Conservation (phyloP, 306 rosid species). For the Coriaria nepalensis region DNA sequence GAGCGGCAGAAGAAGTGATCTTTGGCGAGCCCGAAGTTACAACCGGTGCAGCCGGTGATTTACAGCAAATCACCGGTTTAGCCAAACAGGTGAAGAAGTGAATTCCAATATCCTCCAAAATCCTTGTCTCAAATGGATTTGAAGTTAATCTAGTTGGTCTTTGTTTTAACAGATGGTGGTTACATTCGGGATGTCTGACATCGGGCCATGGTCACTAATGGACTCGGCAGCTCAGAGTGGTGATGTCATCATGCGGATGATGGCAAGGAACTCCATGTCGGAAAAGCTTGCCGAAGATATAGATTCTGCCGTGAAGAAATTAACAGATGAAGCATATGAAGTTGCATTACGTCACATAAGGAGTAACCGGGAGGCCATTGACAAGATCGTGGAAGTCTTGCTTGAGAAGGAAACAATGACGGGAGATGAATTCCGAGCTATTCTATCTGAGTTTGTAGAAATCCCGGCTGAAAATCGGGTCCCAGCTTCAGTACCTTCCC, state of each 20-base stretch:
- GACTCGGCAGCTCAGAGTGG: constrained; percentile 63
- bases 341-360: constrained; percentile 72
- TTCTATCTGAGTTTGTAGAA: constrained; percentile 79
- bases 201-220: constrained; percentile 98
- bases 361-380: constrained; percentile 95
- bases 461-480: constrained; percentile 74
- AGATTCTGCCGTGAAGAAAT: constrained; percentile 62
- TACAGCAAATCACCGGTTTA: constrained; percentile 86
- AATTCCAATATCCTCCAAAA: not conserved
- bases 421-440: constrained; percentile 86
- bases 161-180: constrained; percentile 65
- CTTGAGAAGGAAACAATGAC: constrained; percentile 81
- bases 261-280: constrained; percentile 98
- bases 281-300: constrained; percentile 95
- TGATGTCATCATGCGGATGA: constrained; percentile 94
- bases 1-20: constrained; percentile 95
- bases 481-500: constrained; percentile 51
- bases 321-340: constrained; percentile 78
- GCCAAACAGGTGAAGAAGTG: constrained; percentile 68
- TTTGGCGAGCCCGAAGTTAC: constrained; percentile 98
- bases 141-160: not conserved
- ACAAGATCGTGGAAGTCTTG: constrained; percentile 82
- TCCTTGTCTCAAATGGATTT: constrained; percentile 8
- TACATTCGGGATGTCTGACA: constrained; percentile 92
- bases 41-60: constrained; percentile 95